Base-by-base conservation (phyloP, 805 yeast genomes). In the Spathaspora sp. region DNA sequence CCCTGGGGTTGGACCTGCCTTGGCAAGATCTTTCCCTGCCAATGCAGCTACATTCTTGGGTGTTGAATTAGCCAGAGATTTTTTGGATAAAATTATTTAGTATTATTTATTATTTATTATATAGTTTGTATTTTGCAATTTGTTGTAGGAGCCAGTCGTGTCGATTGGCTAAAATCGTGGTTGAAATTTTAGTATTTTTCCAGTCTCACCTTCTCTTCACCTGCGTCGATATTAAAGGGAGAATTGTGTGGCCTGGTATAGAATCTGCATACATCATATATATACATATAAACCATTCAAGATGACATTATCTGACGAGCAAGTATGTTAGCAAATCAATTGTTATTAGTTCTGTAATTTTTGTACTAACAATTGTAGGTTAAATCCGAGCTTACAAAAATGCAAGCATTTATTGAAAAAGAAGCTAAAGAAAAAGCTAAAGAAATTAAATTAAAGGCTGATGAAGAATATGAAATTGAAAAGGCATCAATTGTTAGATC, bases 381-480 rank as follows among this genome's bases (percentile, higher is more conserved):
- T 60, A 91, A 87, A 66, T 90, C 90, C 62, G 99, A 94, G 78
- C 88, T 94, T 72, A 85, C 86, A 70, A 94, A 94, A 79, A 94
- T 94, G 97, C 96, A 93, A 69, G 92, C 96, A 67, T 94, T 94
- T 85, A 94, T 94, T 81, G 89, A 87, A 76, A 94, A 93, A 82
- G 99, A 94, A 77, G 99, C 99, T 40, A 96, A 92, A 65, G 99
- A 94, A 72, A 94, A 94, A 77, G 97, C 98, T 60, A 89, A 89
- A 70, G 99, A 94, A 73, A 91, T 94, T 66, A 85, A 81, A 68
- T 79, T 94, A 64, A 96, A 94, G 78, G 97, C 98, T 44, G 97
- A 96, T 69, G 99, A 94, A 73, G 99, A 94, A 76, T 94, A 93
- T 69, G 98, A 94, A 73, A 92, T 94, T 64, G 99, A 94, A 70